Evolutionary conservation across 306 rosid genomes (phyloP).

Genomic region (Arachis hypogaea): DNA sequence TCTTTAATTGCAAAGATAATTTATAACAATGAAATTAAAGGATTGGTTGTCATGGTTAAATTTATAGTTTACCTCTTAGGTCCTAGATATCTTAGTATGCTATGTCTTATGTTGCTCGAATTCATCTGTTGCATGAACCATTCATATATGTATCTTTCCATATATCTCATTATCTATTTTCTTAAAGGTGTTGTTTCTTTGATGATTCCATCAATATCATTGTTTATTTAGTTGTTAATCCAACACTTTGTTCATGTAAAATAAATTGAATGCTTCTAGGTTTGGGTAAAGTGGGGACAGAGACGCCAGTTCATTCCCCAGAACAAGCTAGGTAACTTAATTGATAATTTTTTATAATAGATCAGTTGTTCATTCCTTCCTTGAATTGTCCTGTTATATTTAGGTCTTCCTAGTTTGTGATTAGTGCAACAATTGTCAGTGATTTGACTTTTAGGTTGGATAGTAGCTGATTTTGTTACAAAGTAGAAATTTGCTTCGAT

Average conservation of each 20-base stretch:
- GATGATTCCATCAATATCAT: constrained; percentile 27
- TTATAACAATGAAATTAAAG: constrained; percentile 24
- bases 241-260: constrained; percentile 23
- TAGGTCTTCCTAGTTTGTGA: constrained; percentile 22
- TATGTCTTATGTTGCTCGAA: constrained; percentile 19
- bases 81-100: constrained; percentile 29
- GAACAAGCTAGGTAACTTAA: constrained; percentile 60
- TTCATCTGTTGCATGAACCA: constrained; percentile 18
- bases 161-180: constrained; percentile 32
- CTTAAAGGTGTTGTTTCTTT: constrained; percentile 9
- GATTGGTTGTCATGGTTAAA: constrained; percentile 10
- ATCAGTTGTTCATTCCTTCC: constrained; percentile 7
- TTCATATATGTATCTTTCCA: constrained; percentile 21
- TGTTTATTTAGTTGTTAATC: constrained; percentile 22
- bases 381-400: constrained; percentile 17
- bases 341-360: constrained; percentile 20
- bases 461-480: background rate
- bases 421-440: constrained; percentile 8
- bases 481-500: background rate
- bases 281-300: constrained; percentile 80
- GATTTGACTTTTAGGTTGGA: constrained; percentile 18
- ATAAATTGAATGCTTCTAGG: constrained; percentile 53
- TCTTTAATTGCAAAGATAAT: background rate
- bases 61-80: constrained; percentile 1
- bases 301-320: constrained; percentile 88